Percentiles rank a stretch among this genome's conserved stretches.
phyloP scores from a whole-genome alignment of 2,329 filamentous ascomycete species.

The Aspergillus brunneoviolaceus region DNA sequence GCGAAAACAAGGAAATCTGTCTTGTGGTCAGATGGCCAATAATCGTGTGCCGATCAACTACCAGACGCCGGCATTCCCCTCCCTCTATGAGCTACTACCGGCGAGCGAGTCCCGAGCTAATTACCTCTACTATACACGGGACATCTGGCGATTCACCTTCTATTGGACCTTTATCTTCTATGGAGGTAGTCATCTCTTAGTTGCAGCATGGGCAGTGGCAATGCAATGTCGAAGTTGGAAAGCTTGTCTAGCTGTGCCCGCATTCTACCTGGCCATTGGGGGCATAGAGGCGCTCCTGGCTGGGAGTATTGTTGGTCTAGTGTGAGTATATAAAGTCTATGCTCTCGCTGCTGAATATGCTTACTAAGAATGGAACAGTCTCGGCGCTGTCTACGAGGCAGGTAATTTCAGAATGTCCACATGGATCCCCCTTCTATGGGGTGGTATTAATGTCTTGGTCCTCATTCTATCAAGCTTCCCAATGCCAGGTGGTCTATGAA shows the following conservation, averaged over 20 bases:
- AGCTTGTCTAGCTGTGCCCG: conserved; percentile 67
- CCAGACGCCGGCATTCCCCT: conserved; percentile 70
- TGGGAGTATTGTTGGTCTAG: conserved; percentile 74
- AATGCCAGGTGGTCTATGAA: conserved; percentile 82
- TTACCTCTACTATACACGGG: conserved; percentile 70
- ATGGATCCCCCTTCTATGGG: conserved; percentile 91
- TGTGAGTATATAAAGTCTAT: conserved; percentile 56
- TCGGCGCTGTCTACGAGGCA: conserved; percentile 76
- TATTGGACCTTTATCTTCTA: conserved; percentile 84
- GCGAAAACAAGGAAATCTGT: conserved; percentile 1
- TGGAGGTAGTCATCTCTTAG: conserved; percentile 70
- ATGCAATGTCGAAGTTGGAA: conserved; percentile 60
- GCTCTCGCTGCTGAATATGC: neutral
- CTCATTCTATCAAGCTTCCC: conserved; percentile 86
- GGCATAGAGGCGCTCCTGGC: conserved; percentile 75
- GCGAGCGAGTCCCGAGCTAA: conserved; percentile 55
- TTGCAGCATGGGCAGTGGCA: conserved; percentile 68
- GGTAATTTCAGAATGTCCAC: conserved; percentile 91
- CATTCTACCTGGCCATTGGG: conserved; percentile 69
- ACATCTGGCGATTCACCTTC: conserved; percentile 85
- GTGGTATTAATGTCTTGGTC: conserved; percentile 76
- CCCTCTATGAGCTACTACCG: conserved; percentile 72
- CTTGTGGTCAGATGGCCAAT: conserved; percentile 27
- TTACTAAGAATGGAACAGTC: conserved; percentile 46
- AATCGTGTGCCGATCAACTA: conserved; percentile 59